Percentiles rank a stretch among this genome's conserved stretches.
Evolutionary conservation across 2,329 filamentous ascomycete species (phyloP).

Genomic region (Fusarium sp.): DNA sequence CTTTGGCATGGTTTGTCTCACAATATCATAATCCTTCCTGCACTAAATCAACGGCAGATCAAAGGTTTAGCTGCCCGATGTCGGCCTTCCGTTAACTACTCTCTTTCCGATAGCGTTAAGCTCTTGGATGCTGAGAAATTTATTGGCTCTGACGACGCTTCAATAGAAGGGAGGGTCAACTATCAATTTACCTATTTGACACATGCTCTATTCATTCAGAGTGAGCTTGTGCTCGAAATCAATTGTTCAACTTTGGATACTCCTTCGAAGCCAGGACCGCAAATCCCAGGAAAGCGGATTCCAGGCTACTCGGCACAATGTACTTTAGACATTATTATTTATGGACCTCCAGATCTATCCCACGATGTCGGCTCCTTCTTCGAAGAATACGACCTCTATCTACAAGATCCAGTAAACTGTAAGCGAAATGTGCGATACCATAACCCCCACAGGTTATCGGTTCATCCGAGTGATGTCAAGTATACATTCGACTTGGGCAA

Average conservation of each 20-base stretch:
- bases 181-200: background rate
- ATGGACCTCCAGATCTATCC: background rate
- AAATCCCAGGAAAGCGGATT: background rate
- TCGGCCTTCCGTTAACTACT: background rate
- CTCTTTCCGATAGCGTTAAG: background rate
- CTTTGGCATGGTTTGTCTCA: background rate
- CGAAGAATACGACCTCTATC: background rate
- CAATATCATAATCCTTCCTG: background rate
- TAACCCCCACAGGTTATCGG: background rate
- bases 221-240: background rate
- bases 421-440: background rate
- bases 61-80: background rate
- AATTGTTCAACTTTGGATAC: background rate
- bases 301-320: background rate
- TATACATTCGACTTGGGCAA: background rate
- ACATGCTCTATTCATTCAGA: background rate
- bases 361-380: background rate
- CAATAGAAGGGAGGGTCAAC: background rate
- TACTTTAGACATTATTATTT: background rate
- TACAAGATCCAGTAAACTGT: background rate
- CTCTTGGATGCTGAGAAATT: background rate
- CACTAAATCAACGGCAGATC: background rate
- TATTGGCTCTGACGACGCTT: background rate
- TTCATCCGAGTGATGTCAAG: background rate
- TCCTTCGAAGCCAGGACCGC: background rate